Base-by-base conservation (phyloP, 2,329 filamentous ascomycete species). In the Pyrenophora teres region DNA sequence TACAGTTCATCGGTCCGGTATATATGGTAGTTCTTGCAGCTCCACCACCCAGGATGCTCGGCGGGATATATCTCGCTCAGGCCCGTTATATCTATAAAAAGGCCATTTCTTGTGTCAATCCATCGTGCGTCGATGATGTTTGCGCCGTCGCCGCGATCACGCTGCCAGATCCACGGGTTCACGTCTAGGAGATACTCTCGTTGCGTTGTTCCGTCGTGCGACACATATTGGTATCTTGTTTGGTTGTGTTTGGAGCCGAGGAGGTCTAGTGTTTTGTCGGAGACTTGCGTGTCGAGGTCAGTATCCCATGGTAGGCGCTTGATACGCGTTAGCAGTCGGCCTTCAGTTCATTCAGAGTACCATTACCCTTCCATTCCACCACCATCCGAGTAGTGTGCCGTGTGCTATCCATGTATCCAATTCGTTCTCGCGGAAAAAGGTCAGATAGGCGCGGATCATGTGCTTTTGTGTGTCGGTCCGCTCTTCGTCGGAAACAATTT, bases 331-430 rank as follows among this genome's bases (percentile, higher is more conserved):
- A 74, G 65, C 41, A n/a, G 10, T 3, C 18, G 15, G 3, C 4
- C 15, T 4, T 8, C 3, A 12, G 18, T 2, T 3, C 1, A 0
- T 10, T n/a, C 32, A 15, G 0, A 9, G 47, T 18, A 35, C n/a
- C 40, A 55, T n/a, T 70, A 82, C 81, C 74, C 79, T 78, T 49
- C 79, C 79, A 69, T 91, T 93, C 90, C 90, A 95, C 88, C 89
- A 94, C 90, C 90, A 95, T 10, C 90, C 90, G 18, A 95, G 77
- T 42, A 94, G 76, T 4, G 90, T 92, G 41, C 90, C 90, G 72
- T 95, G 90, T 33, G 90, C 90, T 52, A 95, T 84, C 90, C 90
- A 94, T 0, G 90, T 93, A 74, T 93, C 89, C 56, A 91, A 75
- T 6, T 84, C 83, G 46, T 87, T 78, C 15, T 82, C 77, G 38